Evolutionary conservation across 805 yeast genomes (phyloP), one percentile per base, ranked within the genome.

Genomic region (Saccharomycopsis oosterbeekiorum): DNA sequence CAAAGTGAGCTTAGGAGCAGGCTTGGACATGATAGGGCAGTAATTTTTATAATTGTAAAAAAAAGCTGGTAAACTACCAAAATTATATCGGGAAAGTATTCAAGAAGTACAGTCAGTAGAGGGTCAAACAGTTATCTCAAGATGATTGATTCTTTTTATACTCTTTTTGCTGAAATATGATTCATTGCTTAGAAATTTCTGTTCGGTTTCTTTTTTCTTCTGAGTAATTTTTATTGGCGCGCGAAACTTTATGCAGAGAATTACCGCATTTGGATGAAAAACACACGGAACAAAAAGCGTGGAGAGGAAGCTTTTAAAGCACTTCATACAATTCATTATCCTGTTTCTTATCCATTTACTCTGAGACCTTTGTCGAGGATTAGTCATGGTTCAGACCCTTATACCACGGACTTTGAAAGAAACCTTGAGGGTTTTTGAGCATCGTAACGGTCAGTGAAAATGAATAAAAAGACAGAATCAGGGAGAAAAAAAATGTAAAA

Each of bases 1-100:
- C 12, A 79, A 70, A 1, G 74, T 65, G 43, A 86, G 68, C 57
- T 70, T 73, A 15, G 69, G 68, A 5, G 77, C 75, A 1, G 75
- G 72, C 14, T 62, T 62, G 40, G 70, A 68, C 53, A 47, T 47
- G 19, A 12, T 47, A n/a, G 10, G 17, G 5, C n/a, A 40, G 17
- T 17, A 29, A 3, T 29, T 3, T 29, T 4, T 29, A 29, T 29
- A 29, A 4, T 29, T 3, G 34, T 29, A 29, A 10, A 12, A 40
- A 14, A 40, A 15, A n/a, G n/a, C n/a, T n/a, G n/a, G 43, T 5
- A 17, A 17, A 40, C 6, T 12, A 2, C n/a, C 15, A 40, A 17
- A 15, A 40, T 2, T 40, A 5, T 10, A n/a, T n/a, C n/a, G 10
- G 43, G 1, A 40, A 40, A 14, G 14, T 39, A 39, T 29, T 29